Percentiles rank a stretch among this genome's conserved stretches.
phyloP scores from a whole-genome alignment of 1,284 basidiomycete genomes.

The Cystobasidium sp. region DNA sequence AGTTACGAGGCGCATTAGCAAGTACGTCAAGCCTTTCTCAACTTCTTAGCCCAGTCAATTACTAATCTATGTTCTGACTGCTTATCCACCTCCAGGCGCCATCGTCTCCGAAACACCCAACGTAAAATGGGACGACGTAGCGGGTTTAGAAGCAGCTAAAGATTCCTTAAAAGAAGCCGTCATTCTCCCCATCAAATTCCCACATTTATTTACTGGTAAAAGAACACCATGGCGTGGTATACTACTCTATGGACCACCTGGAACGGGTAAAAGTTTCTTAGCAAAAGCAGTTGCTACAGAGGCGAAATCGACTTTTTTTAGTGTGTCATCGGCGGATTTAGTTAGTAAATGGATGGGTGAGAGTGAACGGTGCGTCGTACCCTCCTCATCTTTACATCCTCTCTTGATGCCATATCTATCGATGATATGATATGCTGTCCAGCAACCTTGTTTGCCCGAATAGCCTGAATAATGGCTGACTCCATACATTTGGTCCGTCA shows the following conservation, averaged over 20 bases:
- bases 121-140: constrained; percentile 97
- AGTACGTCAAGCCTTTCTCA: constrained; percentile 56
- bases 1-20: constrained; percentile 83
- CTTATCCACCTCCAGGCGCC: constrained; percentile 61
- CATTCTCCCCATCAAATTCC: constrained; percentile 98
- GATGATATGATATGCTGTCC: no score
- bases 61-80: neutral
- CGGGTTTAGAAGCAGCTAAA: constrained; percentile 91
- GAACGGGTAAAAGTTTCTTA: constrained; percentile 92
- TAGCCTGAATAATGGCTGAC: neutral
- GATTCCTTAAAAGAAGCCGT: constrained; percentile 97
- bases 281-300: constrained; percentile 99
- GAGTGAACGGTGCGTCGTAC: constrained; percentile 76
- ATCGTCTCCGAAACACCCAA: constrained; percentile 94
- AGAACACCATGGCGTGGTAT: constrained; percentile 97
- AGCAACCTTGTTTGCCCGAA: neutral
- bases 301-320: constrained; percentile 95
- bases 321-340: constrained; percentile 90
- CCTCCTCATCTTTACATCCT: neutral
- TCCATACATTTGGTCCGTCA: neutral
- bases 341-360: constrained; percentile 99
- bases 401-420: no score
- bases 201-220: constrained; percentile 96
- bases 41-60: neutral
- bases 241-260: constrained; percentile 91